phyloP scores from a whole-genome alignment of 192 early-diverging fungal genomes.

The Coemansia sp. region DNA sequence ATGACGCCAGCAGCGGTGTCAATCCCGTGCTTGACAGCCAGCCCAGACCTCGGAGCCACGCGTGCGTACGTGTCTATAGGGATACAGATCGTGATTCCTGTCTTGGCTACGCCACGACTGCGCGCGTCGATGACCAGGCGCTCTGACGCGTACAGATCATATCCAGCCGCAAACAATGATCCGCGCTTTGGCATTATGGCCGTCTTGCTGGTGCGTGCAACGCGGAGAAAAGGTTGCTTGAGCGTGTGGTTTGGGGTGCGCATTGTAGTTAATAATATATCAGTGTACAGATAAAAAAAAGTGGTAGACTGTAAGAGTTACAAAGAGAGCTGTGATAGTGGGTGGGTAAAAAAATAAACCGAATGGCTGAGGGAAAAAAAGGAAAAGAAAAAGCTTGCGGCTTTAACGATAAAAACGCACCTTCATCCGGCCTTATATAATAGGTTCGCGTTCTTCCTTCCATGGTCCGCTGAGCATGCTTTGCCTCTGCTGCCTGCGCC shows the following conservation, averaged over 20 bases:
- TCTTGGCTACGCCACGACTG: conserved; percentile 76
- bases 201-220: conserved; percentile 37
- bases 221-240: conserved; percentile 32
- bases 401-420: background rate
- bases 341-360: too few relatives aligned
- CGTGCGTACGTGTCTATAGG: conserved; percentile 92
- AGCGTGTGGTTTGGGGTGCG: background rate
- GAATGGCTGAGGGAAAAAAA: too few relatives aligned
- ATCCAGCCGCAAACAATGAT: conserved; percentile 84
- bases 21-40: conserved; percentile 89
- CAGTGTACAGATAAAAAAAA: background rate
- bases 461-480: too few relatives aligned
- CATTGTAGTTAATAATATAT: background rate
- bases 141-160: conserved; percentile 85
- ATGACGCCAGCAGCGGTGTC: conserved; percentile 92
- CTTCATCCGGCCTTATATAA: background rate
- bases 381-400: too few relatives aligned
- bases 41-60: conserved; percentile 90
- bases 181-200: conserved; percentile 82
- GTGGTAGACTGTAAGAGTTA: background rate
- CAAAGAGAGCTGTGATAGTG: too few relatives aligned
- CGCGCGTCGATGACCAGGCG: conserved; percentile 71
- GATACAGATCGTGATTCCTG: conserved; percentile 83
- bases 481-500: background rate
- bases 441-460: background rate